These are phyloP conservation scores for Panellus pusillus DNA, from an alignment of 768 basidiomycete genomes.

Conservation along the genomic window DNA sequence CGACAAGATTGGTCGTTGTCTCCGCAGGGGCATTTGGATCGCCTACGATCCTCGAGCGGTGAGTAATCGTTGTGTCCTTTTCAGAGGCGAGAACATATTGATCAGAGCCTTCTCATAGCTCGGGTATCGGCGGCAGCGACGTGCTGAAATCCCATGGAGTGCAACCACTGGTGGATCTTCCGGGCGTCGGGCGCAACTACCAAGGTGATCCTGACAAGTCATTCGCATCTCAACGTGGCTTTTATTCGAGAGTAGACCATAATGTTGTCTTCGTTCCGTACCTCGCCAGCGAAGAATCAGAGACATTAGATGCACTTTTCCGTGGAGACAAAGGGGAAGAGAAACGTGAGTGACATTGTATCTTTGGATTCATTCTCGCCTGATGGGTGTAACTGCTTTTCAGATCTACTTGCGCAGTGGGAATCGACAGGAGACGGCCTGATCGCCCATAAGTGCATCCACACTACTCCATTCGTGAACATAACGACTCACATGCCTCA, in stretches of 20 bases:
- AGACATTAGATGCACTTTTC: conserved; percentile 35
- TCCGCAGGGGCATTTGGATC: conserved; percentile 35
- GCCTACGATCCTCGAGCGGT: conserved; percentile 34
- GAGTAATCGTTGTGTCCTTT: neutral
- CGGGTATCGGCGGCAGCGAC: conserved; percentile 49
- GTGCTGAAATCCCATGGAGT: conserved; percentile 40
- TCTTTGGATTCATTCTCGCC: conserved; percentile 10
- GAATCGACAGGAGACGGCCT: conserved; percentile 22
- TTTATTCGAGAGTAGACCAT: conserved; percentile 37
- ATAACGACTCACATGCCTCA: conserved; percentile 11
- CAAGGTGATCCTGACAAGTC: conserved; percentile 21
- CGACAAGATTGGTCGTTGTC: conserved; percentile 29
- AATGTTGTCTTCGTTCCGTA: conserved; percentile 30
- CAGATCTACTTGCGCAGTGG: conserved; percentile 10
- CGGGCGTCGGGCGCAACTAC: conserved; percentile 54
- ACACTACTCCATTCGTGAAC: neutral
- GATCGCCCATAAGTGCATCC: conserved; percentile 37
- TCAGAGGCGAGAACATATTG: neutral
- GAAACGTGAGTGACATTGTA: conserved; percentile 22
- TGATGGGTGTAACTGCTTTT: conserved; percentile 13
- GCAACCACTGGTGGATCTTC: conserved; percentile 42
- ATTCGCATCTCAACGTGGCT: neutral
- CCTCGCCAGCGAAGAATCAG: conserved; percentile 29
- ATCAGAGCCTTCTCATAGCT: conserved; percentile 19
- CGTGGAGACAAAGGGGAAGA: conserved; percentile 28